These are phyloP conservation scores for Dillenia turbinata DNA, from an alignment of 164 flowering plant species.

Conservation along the genomic window DNA sequence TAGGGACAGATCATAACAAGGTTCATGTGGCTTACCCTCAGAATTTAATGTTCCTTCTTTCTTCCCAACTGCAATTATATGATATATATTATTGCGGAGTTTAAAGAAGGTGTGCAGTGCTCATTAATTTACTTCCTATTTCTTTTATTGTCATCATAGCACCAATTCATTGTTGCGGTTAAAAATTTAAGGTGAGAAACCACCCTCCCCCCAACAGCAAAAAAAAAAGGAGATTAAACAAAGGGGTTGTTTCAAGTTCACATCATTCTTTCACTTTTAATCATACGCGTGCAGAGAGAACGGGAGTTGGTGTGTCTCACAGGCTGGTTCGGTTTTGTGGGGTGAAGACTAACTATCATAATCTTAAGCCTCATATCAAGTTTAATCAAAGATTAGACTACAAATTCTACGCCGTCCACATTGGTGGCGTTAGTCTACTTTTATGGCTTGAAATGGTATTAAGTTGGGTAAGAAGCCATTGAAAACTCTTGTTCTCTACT, in stretches of 20 bases:
- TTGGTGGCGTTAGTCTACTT: background rate
- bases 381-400: background rate
- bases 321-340: constrained; percentile 18
- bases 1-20: background rate
- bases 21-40: constrained; percentile 1
- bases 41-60: constrained; percentile 17
- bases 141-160: too few relatives aligned
- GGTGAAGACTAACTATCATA: constrained; percentile 12
- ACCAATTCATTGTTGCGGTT: background rate
- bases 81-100: constrained; percentile 6
- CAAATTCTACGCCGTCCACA: background rate
- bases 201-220: background rate
- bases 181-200: background rate
- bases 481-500: background rate
- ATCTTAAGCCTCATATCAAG: constrained; percentile 4
- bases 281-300: constrained; percentile 23
- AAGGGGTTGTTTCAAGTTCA: constrained; percentile 5
- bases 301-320: constrained; percentile 23
- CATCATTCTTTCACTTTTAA: constrained; percentile 25
- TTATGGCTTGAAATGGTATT: background rate
- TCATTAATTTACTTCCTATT: background rate
- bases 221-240: background rate
- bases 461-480: background rate
- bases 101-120: background rate
- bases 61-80: constrained; percentile 24